These are phyloP conservation scores for Shiraia bambusicola DNA, from an alignment of 2,329 filamentous ascomycete genomes.

Conservation along the genomic window DNA sequence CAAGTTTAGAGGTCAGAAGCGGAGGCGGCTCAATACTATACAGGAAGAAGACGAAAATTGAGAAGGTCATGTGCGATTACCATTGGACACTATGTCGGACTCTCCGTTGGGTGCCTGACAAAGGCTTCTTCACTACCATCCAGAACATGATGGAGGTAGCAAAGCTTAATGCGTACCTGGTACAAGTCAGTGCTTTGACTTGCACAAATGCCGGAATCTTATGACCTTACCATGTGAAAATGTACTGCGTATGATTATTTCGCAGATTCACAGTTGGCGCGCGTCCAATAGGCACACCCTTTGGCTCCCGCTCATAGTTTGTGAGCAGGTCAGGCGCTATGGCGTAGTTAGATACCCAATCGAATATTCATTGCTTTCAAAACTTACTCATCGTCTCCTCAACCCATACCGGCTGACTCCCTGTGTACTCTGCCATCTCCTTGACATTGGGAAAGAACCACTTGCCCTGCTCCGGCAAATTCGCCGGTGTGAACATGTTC, in stretches of 20 bases:
- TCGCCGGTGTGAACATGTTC: conserved; percentile 95
- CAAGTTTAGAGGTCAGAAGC: conserved; percentile 49
- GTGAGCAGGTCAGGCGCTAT: conserved; percentile 76
- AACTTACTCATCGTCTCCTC: conserved; percentile 87
- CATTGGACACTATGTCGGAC: conserved; percentile 76
- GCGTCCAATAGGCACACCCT: conserved; percentile 86
- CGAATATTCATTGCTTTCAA: not conserved
- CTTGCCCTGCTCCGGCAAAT: conserved; percentile 76
- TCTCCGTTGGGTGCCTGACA: conserved; percentile 69
- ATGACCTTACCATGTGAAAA: conserved; percentile 85
- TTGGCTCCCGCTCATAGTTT: conserved; percentile 71
- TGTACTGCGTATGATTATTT: conserved; percentile 98
- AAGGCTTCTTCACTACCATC: conserved; percentile 88
- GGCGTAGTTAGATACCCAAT: conserved; percentile 32
- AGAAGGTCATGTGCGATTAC: conserved; percentile 50
- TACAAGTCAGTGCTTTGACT: conserved; percentile 14
- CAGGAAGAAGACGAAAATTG: conserved; percentile 49
- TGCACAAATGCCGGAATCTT: not conserved
- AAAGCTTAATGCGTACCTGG: conserved; percentile 79
- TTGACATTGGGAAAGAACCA: conserved; percentile 95
- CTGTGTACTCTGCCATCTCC: conserved; percentile 83
- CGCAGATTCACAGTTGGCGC: conserved; percentile 86
- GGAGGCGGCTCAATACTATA: conserved; percentile 47
- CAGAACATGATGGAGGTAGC: conserved; percentile 95
- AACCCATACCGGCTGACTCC: conserved; percentile 88